A percentile compares a stretch with the other conserved stretches of the same genome.
phyloP scores from a whole-genome alignment of 345 rosid genomes.

The Syzygium aromaticum region DNA sequence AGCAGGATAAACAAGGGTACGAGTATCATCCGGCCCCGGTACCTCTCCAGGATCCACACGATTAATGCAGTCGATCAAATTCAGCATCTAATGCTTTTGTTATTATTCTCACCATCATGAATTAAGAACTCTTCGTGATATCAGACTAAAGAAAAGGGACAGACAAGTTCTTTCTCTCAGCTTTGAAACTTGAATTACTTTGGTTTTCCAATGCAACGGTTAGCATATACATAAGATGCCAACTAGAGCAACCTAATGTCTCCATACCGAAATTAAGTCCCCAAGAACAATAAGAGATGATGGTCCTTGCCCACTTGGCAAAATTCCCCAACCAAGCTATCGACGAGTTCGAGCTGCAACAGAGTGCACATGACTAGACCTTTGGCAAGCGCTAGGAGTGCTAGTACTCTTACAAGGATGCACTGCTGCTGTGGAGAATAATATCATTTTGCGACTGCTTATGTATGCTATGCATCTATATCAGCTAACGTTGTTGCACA shows the following conservation, averaged over 20 bases:
- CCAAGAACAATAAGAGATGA: not conserved
- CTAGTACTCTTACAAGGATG: slow-evolving; percentile 8
- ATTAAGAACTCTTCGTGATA: not conserved
- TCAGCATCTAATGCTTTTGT: not conserved
- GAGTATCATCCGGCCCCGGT: not conserved
- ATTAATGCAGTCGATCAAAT: not conserved
- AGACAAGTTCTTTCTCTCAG: not conserved
- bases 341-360: not conserved
- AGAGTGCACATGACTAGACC: not conserved
- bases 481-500: not conserved
- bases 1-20: no score
- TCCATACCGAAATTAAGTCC: not conserved
- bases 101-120: not conserved
- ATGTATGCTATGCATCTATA: not conserved
- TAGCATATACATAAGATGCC: not conserved
- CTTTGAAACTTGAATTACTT: not conserved
- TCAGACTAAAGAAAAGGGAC: not conserved
- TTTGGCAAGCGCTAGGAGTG: slow-evolving; percentile 13
- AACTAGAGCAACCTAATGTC: not conserved
- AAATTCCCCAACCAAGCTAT: not conserved
- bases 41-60: not conserved
- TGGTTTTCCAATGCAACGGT: not conserved
- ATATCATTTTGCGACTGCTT: not conserved
- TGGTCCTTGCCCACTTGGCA: not conserved
- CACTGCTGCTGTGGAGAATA: not conserved